Base-by-base conservation (phyloP, 2,329 filamentous ascomycete species). In the Diaporthe aspalathi region DNA sequence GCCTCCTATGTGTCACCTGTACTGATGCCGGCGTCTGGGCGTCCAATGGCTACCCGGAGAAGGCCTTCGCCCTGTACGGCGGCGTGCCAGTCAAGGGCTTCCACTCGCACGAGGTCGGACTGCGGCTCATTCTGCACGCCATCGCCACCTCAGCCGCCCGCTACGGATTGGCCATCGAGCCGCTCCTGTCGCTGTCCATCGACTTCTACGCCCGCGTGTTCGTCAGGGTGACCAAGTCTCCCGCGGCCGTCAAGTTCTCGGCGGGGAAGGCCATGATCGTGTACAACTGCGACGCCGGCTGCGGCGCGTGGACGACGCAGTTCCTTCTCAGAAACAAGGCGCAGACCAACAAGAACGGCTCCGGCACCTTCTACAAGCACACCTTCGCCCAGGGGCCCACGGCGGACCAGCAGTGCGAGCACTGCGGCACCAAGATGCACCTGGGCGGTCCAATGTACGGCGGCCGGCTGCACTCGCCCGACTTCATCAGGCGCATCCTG, bases 11-110 rank as follows among this genome's bases (percentile, higher is more conserved):
- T 79, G 93, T 99, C 6, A 99, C 96, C 1, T 99, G 96, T 82
- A 99, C 96, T 0, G 96, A 99, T 80, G 95, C 95, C 12, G 94
- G 93, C 12, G 94, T 99, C 2, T 99, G 95, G 88, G 95, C 95
- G 1, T 97, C 95, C 0, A 93, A 94, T 76, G 94, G 95, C 70
- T 99, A 98, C 78, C 91, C 93, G 2, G 96, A 99, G 80, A 99
- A 99, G 84, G 90, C 94, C 3, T 99, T 91, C 80, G 91, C 95
- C 1, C 86, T 97, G n/a, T 99, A 99, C 78, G 96, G 96, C 4
- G 96, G 96, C 43, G 84, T 95, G 20, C 94, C 96, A 0, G 83
- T 95, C 72, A 97, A 97, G 82, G 95, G 94, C 0, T 85, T 89
- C 63, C 91, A 94, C 78, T 95, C 92, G 29, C 96, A 99, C 76